These are phyloP conservation scores for Trichosporon sp. DNA, from an alignment of 1,284 basidiomycete species.

Conservation along the genomic window DNA sequence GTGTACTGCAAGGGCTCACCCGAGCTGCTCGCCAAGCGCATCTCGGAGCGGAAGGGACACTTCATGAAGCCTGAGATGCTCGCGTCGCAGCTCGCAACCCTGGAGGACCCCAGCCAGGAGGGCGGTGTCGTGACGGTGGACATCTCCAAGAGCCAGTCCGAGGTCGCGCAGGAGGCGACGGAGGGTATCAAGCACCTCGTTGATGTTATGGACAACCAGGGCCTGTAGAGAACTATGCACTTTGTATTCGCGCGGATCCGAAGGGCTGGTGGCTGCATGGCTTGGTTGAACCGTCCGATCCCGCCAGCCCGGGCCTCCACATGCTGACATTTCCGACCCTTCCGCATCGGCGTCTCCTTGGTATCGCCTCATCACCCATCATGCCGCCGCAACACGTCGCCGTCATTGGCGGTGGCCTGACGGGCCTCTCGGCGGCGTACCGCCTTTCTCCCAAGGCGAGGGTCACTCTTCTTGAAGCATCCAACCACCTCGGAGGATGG, in stretches of 20 bases:
- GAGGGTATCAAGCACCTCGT: constrained; percentile 36
- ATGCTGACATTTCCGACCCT: not conserved
- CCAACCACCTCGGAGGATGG: constrained; percentile 65
- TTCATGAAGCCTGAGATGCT: constrained; percentile 88
- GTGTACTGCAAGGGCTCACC: constrained; percentile 72
- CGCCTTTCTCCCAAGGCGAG: constrained; percentile 26
- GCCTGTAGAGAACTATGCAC: constrained; percentile 9
- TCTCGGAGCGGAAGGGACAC: constrained; percentile 68
- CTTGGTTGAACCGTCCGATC: not conserved
- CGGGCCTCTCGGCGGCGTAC: constrained; percentile 45
- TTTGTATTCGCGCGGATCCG: not conserved
- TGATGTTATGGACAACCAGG: constrained; percentile 18
- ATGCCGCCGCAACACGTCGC: constrained; percentile 25
- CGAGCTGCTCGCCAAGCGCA: constrained; percentile 63
- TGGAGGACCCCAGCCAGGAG: constrained; percentile 71
- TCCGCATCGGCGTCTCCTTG: not conserved
- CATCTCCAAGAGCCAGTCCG: constrained; percentile 57
- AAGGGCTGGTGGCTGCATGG: not conserved
- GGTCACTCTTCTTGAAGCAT: constrained; percentile 13
- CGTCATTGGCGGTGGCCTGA: constrained; percentile 45
- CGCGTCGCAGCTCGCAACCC: constrained; percentile 70
- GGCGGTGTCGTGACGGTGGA: constrained; percentile 64
- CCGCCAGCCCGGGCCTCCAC: constrained; percentile 1
- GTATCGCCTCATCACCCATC: not conserved
- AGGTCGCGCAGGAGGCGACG: constrained; percentile 55